Base-by-base conservation (phyloP, 495 filamentous ascomycete genomes). In the Chaetomidium leptoderma region DNA sequence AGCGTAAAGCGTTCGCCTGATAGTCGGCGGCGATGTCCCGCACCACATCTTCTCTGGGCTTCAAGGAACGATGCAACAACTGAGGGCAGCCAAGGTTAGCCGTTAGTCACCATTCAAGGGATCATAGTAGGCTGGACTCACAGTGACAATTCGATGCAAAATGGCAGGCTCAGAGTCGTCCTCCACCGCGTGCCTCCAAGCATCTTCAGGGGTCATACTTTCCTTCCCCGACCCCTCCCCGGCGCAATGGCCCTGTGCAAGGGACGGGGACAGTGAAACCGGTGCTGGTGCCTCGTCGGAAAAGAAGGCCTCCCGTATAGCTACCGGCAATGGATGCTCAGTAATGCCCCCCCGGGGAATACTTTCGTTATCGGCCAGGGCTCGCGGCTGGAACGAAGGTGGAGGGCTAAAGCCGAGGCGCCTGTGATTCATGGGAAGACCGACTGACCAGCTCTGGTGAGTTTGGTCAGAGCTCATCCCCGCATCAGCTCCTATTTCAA, bases 21-120 rank as follows among this genome's bases (percentile, higher is more conserved):
- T 66, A 68, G 5, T 68, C 61, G 13, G 37, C 47, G n/a, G 35
- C 57, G 7, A 68, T 64, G 29, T 62, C 64, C 2, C 33, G 35
- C 4, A 63, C 49, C 4, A 42, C 59, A n/a, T 61, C 58, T 44
- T 63, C 63, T 35, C 60, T 63, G 9, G 60, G 54, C 16, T 63
- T 66, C n/a, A 68, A 35, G 2, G 55, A 59, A n/a, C 62, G 64
- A 39, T 62, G 62, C 21, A 67, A 24, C 14, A 51, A 40, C 53
- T 59, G 11, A 16, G 14, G 11, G n/a, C n/a, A n/a, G n/a, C n/a
- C n/a, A 24, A 10, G 6, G 24, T 65, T 33, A 57, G 16, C 43
- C 8, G 32, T 16, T 27, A 4, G 9, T n/a, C 3, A 19, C 13
- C 14, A 0, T 13, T 11, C 9, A 0, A 19, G 8, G 0, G 9